Evolutionary conservation across 345 rosid species (phyloP).

Genomic region (Carallia brachiata): DNA sequence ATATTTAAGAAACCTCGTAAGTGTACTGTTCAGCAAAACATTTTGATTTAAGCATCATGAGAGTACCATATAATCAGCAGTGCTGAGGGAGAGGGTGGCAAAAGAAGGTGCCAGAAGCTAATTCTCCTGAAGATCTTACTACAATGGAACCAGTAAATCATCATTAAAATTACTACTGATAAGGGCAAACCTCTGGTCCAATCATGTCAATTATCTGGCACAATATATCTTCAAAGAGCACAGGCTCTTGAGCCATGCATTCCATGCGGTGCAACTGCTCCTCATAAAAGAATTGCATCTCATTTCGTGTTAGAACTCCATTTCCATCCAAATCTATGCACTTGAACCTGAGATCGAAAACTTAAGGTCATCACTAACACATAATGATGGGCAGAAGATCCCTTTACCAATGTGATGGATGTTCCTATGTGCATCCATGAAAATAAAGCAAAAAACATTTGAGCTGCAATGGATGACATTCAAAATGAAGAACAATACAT

Average conservation of each 20-base stretch:
- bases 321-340: conserved; percentile 96
- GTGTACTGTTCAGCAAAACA: background rate
- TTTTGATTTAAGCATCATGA: background rate
- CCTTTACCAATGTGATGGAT: too few relatives aligned
- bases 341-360: conserved; percentile 63
- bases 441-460: too few relatives aligned
- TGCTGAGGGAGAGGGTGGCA: too few relatives aligned
- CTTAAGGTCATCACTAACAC: conserved; percentile 9
- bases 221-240: conserved; percentile 83
- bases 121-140: conserved; percentile 2
- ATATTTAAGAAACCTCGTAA: background rate
- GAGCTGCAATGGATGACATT: background rate
- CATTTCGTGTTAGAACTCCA: conserved; percentile 76
- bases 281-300: conserved; percentile 88
- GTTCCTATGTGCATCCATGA: too few relatives aligned
- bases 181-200: conserved; percentile 64
- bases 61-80: too few relatives aligned
- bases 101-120: background rate
- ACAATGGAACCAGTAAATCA: background rate
- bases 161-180: conserved; percentile 3
- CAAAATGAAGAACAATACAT: background rate
- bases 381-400: too few relatives aligned
- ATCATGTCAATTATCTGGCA: conserved; percentile 97
- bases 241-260: conserved; percentile 96
- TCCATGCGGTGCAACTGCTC: conserved; percentile 98